Conservation (phyloP, 495 filamentous ascomycete genomes). For the Aspergillus cavernicola region DNA sequence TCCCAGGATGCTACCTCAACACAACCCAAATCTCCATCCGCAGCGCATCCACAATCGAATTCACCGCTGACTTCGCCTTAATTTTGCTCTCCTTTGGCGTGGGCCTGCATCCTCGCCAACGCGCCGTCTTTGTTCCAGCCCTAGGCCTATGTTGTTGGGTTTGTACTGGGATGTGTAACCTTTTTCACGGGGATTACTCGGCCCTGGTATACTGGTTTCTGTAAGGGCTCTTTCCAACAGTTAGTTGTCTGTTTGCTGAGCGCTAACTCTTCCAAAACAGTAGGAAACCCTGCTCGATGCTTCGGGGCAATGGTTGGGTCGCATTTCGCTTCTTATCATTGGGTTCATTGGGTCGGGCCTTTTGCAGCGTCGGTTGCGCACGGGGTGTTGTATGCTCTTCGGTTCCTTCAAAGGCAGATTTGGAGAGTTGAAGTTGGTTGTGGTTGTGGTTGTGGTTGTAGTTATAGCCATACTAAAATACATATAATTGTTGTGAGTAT, state of each 20-base stretch:
- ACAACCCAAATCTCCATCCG: constrained; percentile 22
- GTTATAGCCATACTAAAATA: no score
- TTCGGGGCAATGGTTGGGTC: constrained; percentile 32
- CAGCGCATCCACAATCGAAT: constrained; percentile 44
- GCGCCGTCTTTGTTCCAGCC: constrained; percentile 46
- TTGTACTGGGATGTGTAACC: constrained; percentile 36
- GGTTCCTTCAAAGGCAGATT: no score
- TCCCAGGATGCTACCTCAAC: constrained; percentile 35
- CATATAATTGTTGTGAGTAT: no score
- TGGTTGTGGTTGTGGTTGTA: no score
- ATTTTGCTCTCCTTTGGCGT: constrained; percentile 47
- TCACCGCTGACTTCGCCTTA: constrained; percentile 36
- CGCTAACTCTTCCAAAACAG: no score
- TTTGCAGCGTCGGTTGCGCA: constrained; percentile 25
- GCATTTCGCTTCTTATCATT: constrained; percentile 31
- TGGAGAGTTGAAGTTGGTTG: no score
- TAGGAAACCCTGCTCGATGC: constrained; percentile 34
- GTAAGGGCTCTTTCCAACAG: constrained; percentile 27
- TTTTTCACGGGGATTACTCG: constrained; percentile 19
- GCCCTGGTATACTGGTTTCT: constrained; percentile 42
- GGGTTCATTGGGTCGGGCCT: constrained; percentile 36
- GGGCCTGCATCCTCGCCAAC: constrained; percentile 55
- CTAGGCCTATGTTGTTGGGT: constrained; percentile 52
- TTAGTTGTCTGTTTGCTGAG: no score
- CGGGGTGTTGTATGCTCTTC: constrained; percentile 28